Evolutionary conservation across 2,329 filamentous ascomycete species (phyloP).

Genomic region (Epichloe gansuensis): DNA sequence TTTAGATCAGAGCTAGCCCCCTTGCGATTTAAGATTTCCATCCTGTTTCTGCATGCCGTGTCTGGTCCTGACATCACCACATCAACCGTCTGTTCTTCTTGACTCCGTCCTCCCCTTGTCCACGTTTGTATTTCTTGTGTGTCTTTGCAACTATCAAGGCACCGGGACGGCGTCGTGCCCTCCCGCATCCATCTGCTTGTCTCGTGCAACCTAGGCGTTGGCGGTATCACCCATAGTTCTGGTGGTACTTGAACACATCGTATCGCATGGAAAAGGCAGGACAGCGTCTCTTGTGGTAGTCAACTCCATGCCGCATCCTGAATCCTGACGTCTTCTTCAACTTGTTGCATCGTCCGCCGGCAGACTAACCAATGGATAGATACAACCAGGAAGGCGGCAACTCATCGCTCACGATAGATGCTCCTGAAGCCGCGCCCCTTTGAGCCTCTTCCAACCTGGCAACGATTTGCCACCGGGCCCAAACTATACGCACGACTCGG

Average conservation of each 20-base stretch:
- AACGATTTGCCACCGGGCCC: conserved; percentile 32
- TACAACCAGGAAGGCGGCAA: conserved; percentile 42
- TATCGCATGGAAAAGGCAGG: conserved; percentile 23
- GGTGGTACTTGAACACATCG: conserved; percentile 18
- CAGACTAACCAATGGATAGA: conserved; percentile 23
- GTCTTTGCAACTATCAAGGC: conserved; percentile 2
- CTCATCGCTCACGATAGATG: conserved; percentile 42
- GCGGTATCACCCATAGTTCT: conserved; percentile 29
- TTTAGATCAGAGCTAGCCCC: neutral
- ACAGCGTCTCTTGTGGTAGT: conserved; percentile 24
- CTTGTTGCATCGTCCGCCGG: conserved; percentile 6
- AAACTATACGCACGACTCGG: conserved; percentile 37
- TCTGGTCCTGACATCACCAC: neutral
- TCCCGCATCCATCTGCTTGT: conserved; percentile 8
- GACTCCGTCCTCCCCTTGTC: neutral
- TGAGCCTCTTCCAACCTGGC: conserved; percentile 38
- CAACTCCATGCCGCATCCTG: conserved; percentile 6
- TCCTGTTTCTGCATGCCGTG: neutral
- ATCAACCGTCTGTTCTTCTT: neutral
- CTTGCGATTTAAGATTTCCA: neutral
- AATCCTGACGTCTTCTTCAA: conserved; percentile 4
- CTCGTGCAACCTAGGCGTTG: conserved; percentile 32
- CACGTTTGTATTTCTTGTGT: neutral
- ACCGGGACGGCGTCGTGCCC: conserved; percentile 3
- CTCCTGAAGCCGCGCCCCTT: conserved; percentile 37